Percentiles rank a stretch among this genome's conserved stretches.
Conservation (phyloP, 768 basidiomycete genomes). For the Termitomyces eurrhizus region DNA sequence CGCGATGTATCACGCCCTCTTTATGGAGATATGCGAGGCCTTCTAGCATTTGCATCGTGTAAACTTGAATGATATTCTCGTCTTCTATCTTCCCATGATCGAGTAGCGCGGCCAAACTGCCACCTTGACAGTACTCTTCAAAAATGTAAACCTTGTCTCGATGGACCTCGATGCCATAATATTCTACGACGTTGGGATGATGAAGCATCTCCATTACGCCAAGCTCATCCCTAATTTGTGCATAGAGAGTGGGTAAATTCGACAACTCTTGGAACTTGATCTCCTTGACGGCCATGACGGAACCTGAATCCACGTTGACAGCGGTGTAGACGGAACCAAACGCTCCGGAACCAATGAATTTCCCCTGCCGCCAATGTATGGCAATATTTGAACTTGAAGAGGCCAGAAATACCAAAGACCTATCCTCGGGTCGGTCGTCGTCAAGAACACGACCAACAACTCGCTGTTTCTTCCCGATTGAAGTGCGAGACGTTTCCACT, state of each 20-base stretch:
- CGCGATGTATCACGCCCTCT: slow-evolving; percentile 89
- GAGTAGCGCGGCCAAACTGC: slow-evolving; percentile 82
- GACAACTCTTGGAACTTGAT: slow-evolving; percentile 95
- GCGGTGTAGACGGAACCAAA: slow-evolving; percentile 99
- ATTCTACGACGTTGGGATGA: slow-evolving; percentile 97
- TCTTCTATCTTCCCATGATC: slow-evolving; percentile 96
- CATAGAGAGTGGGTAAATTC: slow-evolving; percentile 81
- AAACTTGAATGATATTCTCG: slow-evolving; percentile 91
- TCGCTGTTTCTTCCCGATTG: slow-evolving; percentile 64
- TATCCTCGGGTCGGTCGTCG: slow-evolving; percentile 90
- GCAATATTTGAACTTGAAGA: slow-evolving; percentile 95
- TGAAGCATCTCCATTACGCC: slow-evolving; percentile 97
- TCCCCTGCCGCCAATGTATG: slow-evolving; percentile 96
- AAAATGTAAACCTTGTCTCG: slow-evolving; percentile 99
- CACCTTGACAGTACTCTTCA: slow-evolving; percentile 97
- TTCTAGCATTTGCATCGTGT: slow-evolving; percentile 96
- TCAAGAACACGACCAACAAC: slow-evolving; percentile 90
- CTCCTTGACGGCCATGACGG: slow-evolving; percentile 99
- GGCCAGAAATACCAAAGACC: slow-evolving; percentile 90
- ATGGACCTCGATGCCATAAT: slow-evolving; percentile 98
- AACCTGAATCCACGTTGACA: slow-evolving; percentile 92
- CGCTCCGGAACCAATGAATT: slow-evolving; percentile 97
- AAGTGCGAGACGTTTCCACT: slow-evolving; percentile 63
- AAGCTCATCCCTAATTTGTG: slow-evolving; percentile 93
- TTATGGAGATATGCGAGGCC: slow-evolving; percentile 93